A percentile compares a stretch with the other conserved stretches of the same genome.
Conservation (phyloP, 805 yeast species). For the Metschnikowia sp. region DNA sequence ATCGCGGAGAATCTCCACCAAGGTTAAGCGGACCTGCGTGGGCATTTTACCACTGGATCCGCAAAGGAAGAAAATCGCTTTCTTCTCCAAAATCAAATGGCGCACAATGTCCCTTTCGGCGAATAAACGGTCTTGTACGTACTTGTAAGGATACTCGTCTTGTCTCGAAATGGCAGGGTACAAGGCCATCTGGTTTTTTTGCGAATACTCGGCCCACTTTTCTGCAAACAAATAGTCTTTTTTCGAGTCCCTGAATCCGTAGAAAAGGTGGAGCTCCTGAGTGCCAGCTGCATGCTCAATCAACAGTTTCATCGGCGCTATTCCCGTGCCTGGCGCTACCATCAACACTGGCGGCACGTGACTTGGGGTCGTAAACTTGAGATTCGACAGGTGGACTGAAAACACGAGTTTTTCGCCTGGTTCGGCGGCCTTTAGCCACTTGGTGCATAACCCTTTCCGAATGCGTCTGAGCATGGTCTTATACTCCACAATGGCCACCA, state of each 20-base stretch:
- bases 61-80: constrained; percentile 75
- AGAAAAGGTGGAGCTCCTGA: constrained; percentile 52
- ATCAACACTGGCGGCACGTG: constrained; percentile 50
- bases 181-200: constrained; percentile 32
- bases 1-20: constrained; percentile 58
- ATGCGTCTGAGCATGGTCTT: constrained; percentile 72
- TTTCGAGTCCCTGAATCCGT: constrained; percentile 65
- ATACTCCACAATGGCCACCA: constrained; percentile 84
- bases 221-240: constrained; percentile 69
- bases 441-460: constrained; percentile 79
- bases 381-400: constrained; percentile 45
- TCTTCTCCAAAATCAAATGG: constrained; percentile 48
- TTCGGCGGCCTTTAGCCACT: constrained; percentile 57
- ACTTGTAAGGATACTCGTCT: constrained; percentile 41
- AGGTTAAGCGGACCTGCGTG: constrained; percentile 74
- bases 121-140: constrained; percentile 76
- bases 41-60: constrained; percentile 98
- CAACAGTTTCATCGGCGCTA: constrained; percentile 85
- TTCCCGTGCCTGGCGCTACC: constrained; percentile 93
- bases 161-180: constrained; percentile 47
- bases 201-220: constrained; percentile 43
- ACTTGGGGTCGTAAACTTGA: constrained; percentile 27
- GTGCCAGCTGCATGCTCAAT: constrained; percentile 39
- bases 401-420: constrained; percentile 51
- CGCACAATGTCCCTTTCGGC: constrained; percentile 46